phyloP scores from a whole-genome alignment of 805 yeast species.

The Cyberlindnera petersonii region DNA sequence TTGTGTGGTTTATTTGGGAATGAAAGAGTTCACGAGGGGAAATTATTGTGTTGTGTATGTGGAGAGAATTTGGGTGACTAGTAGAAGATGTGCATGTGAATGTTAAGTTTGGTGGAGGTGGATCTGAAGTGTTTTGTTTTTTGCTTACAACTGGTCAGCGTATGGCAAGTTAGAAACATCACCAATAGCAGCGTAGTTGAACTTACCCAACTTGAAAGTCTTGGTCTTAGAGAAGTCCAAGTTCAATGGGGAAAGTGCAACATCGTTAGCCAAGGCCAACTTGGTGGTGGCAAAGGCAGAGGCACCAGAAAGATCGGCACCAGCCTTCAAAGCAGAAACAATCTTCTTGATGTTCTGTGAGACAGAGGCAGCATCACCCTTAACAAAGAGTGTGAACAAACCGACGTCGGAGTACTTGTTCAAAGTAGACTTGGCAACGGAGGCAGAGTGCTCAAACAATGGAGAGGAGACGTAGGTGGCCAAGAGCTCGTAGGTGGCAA shows the following conservation, averaged over 20 bases:
- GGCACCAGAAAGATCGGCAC: conserved; percentile 56
- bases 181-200: conserved; percentile 88
- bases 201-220: conserved; percentile 50
- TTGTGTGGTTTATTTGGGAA: not conserved
- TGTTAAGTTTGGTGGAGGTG: too few species aligned
- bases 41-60: too few species aligned
- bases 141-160: conserved; percentile 76
- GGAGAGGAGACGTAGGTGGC: conserved; percentile 61
- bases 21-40: too few species aligned
- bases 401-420: conserved; percentile 74
- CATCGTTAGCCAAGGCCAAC: conserved; percentile 39
- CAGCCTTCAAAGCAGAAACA: conserved; percentile 48
- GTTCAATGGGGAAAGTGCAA: conserved; percentile 32
- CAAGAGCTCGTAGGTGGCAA: conserved; percentile 66
- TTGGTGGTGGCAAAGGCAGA: conserved; percentile 46
- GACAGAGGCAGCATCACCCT: conserved; percentile 57
- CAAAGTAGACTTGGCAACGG: conserved; percentile 50
- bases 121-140: not conserved
- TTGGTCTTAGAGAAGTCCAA: conserved; percentile 37
- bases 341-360: conserved; percentile 58
- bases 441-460: conserved; percentile 51
- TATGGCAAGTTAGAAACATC: conserved; percentile 81
- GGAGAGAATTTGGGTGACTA: too few species aligned
- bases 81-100: not conserved
- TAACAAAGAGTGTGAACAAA: conserved; percentile 66